phyloP scores from a whole-genome alignment of 176 grass and related monocot species.

The Poa pratensis region DNA sequence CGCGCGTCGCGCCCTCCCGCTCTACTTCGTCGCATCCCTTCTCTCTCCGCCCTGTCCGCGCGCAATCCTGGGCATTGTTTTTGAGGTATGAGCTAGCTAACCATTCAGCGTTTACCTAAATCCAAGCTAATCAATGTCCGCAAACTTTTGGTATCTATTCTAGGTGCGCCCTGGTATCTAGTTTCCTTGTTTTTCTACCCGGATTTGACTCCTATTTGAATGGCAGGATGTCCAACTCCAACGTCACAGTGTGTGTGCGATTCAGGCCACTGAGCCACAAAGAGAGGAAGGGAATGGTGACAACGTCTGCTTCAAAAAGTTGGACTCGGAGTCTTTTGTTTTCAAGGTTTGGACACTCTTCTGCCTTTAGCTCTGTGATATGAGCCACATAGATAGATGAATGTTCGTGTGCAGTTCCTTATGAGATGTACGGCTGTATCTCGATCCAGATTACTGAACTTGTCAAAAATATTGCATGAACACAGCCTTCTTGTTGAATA shows the following conservation, averaged over 20 bases:
- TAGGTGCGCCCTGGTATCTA: not conserved
- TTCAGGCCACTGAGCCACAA: constrained; percentile 78
- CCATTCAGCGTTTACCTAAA: not conserved
- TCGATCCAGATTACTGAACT: not conserved
- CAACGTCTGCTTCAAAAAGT: constrained; percentile 54
- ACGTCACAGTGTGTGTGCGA: constrained; percentile 76
- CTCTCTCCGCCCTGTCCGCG: not conserved
- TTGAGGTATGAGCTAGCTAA: not conserved
- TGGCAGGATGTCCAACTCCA: constrained; percentile 74
- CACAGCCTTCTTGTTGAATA: not conserved
- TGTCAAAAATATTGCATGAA: not conserved
- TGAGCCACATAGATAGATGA: not conserved
- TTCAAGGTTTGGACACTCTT: constrained; percentile 58
- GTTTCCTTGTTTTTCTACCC: not conserved
- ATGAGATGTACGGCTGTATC: not conserved
- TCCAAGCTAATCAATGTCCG: not conserved
- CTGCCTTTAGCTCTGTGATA: not conserved
- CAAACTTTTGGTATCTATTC: not conserved
- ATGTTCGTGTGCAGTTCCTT: constrained; percentile 8
- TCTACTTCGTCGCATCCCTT: not conserved
- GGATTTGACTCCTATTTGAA: not conserved
- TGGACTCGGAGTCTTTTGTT: constrained; percentile 72
- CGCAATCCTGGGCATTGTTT: not conserved
- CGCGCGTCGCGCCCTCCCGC: not conserved
- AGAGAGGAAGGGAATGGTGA: constrained; percentile 68